These are phyloP conservation scores for Panicum virgatum DNA, from an alignment of 202 grass and related monocot genomes.

Conservation along the genomic window DNA sequence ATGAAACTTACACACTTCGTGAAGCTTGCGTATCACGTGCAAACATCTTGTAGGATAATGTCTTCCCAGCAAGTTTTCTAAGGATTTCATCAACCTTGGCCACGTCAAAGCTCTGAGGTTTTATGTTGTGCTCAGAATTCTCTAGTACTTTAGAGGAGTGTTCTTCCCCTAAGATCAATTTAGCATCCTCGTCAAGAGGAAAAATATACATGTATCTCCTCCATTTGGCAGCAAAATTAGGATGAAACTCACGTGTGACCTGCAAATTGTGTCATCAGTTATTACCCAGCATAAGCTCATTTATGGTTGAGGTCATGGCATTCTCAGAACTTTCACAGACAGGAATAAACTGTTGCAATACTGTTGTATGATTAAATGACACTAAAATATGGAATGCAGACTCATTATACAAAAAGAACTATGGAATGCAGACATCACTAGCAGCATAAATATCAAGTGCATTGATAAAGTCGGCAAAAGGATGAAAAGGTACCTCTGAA, in stretches of 20 bases:
- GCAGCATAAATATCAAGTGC: background rate
- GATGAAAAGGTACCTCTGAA: constrained; percentile 49
- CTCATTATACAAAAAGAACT: background rate
- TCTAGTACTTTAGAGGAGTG: constrained; percentile 29
- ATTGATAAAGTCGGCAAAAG: constrained; percentile 3
- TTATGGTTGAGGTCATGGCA: background rate
- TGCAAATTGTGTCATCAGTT: constrained; percentile 45
- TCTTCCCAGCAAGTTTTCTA: constrained; percentile 70
- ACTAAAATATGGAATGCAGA: background rate
- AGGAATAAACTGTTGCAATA: background rate
- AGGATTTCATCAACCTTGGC: constrained; percentile 78
- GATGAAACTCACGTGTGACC: constrained; percentile 89
- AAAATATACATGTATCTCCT: constrained; percentile 94
- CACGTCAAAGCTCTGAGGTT: constrained; percentile 66
- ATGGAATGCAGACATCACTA: background rate
- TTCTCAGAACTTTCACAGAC: background rate
- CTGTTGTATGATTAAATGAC: background rate
- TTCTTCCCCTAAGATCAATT: constrained; percentile 35
- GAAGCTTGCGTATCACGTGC: constrained; percentile 96
- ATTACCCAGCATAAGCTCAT: constrained; percentile 11
- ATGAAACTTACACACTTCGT: constrained; percentile 65
- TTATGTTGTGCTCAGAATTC: constrained; percentile 19
- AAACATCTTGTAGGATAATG: constrained; percentile 87
- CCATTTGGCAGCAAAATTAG: constrained; percentile 97
- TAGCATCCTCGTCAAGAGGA: constrained; percentile 57